Conservation (phyloP, 164 flowering plant genomes). For the Amborella trichopoda region DNA sequence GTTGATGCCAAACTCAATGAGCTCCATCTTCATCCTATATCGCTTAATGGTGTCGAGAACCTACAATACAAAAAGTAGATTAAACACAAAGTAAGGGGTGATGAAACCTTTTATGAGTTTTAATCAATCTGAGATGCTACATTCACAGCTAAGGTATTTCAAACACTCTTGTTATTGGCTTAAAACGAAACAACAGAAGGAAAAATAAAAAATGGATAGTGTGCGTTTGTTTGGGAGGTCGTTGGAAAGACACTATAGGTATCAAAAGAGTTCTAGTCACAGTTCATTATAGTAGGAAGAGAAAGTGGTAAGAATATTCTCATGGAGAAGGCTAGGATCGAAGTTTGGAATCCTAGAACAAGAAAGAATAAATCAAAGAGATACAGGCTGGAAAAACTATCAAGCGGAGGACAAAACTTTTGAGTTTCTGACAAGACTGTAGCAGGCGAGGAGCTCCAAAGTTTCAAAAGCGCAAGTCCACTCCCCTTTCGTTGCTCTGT, state of each 20-base stretch:
- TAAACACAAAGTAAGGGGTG: neutral
- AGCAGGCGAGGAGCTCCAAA: constrained; percentile 13
- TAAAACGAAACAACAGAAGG: too few relatives aligned
- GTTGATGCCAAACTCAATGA: constrained; percentile 8
- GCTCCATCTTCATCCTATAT: constrained; percentile 12
- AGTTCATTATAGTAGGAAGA: neutral
- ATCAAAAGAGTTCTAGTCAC: neutral
- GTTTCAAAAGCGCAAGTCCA: constrained; percentile 9
- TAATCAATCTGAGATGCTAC: neutral
- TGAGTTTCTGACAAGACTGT: constrained; percentile 8
- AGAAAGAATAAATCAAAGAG: neutral
- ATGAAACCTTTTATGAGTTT: neutral
- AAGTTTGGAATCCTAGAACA: neutral
- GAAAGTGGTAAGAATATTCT: neutral
- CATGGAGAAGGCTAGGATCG: neutral
- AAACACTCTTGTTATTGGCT: neutral
- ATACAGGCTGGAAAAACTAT: neutral
- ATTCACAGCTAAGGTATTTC: neutral
- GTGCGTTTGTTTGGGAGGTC: neutral
- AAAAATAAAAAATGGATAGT: too few relatives aligned
- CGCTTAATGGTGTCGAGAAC: constrained; percentile 10
- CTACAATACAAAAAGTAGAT: constrained; percentile 3
- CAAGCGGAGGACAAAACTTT: constrained; percentile 5
- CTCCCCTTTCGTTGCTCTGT: constrained; percentile 8
- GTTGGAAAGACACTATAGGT: neutral